Base-by-base conservation (phyloP, 2,329 filamentous ascomycete species). In the Zymoseptoria crescenta region DNA sequence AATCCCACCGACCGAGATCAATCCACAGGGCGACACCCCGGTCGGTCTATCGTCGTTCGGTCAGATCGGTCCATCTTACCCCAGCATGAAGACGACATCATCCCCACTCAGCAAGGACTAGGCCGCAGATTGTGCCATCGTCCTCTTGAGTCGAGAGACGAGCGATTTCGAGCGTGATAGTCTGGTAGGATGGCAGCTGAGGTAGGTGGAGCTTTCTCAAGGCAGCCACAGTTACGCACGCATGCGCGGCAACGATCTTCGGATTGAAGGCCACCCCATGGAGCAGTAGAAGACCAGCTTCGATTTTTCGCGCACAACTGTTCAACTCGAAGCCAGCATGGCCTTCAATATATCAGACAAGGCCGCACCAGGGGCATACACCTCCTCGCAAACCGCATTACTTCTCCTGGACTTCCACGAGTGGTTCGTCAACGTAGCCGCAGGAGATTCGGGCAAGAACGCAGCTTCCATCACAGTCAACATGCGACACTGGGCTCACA, bases 401-500 rank as follows among this genome's bases (percentile, higher is more conserved):
- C 62, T 72, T n/a, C 65, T 73, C 8, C 65, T 72, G 6, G 70
- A 73, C 63, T 73, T 71, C 54, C 69, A 73, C 60, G 57, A 57
- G 41, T 35, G 67, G 13, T 59, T 68, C 27, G 59, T 69, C n/a
- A 21, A 63, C 8, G 52, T 55, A 54, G 9, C 48, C 16, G 52
- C 59, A 28, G 66, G 63, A 8, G 51, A 64, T 13, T 51, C 59
- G 21, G 66, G 67, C 27, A 27, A 67, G n/a, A 52, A 59, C 20
- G 65, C 68, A 20, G 35, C 67, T 21, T 53, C 61, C 24, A 54
- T 61, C 49, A 70, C 70, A 0, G 59, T 62, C 27, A 56, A 64
- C 8, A 58, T 70, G 52, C 57, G 67, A 8, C 54, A 45, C 20
- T 72, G 70, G 70, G 70, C 70, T 16, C 64, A 68, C 29, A 57